phyloP scores from a whole-genome alignment of 2,329 filamentous ascomycete species.

The Aspergillus neoniger region DNA sequence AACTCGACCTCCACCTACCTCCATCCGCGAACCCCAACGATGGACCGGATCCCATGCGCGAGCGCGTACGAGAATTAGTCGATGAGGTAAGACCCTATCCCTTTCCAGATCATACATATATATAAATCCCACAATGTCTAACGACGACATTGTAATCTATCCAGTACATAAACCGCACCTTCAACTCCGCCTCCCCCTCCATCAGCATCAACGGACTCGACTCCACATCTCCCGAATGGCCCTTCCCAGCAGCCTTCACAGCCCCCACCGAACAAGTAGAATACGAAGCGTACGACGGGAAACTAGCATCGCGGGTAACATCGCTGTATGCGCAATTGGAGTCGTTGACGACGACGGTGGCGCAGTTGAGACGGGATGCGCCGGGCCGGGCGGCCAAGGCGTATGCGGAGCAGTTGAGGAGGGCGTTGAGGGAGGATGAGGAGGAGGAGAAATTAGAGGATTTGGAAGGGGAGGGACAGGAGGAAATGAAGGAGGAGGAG shows the following conservation, averaged over 20 bases:
- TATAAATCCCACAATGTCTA: slow-evolving; percentile 17
- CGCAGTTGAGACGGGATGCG: slow-evolving; percentile 48
- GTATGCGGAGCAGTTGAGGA: slow-evolving; percentile 40
- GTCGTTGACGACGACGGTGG: slow-evolving; percentile 49
- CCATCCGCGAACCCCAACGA: slow-evolving; percentile 44
- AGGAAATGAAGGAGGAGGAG: slow-evolving; percentile 18
- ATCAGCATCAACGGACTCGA: slow-evolving; percentile 53
- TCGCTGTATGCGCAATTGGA: slow-evolving; percentile 51
- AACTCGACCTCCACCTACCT: slow-evolving; percentile 52
- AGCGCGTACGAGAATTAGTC: slow-evolving; percentile 45
- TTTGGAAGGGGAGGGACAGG: slow-evolving; percentile 33
- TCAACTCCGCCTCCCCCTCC: slow-evolving; percentile 46
- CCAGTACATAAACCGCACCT: slow-evolving; percentile 49
- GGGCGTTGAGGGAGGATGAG: slow-evolving; percentile 41
- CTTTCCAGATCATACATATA: too few species aligned
- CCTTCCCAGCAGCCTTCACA: slow-evolving; percentile 36
- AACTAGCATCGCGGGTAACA: slow-evolving; percentile 46
- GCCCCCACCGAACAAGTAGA: slow-evolving; percentile 46
- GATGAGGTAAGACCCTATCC: slow-evolving; percentile 35
- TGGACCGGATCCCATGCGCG: slow-evolving; percentile 45
- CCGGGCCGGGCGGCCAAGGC: slow-evolving; percentile 43
- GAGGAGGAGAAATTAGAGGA: slow-evolving; percentile 55
- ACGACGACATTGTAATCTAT: background rate
- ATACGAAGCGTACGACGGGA: slow-evolving; percentile 49
- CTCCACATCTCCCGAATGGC: slow-evolving; percentile 33